Evolutionary conservation across 768 basidiomycete species (phyloP).

Genomic region (Boletus barrowsii): DNA sequence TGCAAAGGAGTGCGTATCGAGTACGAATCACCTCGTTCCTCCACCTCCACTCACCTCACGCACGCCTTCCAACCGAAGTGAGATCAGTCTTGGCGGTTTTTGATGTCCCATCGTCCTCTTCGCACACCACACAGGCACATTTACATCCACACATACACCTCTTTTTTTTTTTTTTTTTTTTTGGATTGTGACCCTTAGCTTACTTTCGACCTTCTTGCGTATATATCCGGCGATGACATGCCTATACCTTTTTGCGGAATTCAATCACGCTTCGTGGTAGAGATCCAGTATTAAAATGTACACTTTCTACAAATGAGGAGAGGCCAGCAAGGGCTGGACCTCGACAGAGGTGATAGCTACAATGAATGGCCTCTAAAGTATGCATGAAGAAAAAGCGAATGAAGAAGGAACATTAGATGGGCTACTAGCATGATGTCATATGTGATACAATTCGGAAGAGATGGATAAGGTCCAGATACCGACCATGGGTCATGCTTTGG

Average conservation of each 20-base stretch:
- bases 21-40: conserved; percentile 30
- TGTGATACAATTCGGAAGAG: too few relatives aligned
- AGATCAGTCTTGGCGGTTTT: conserved; percentile 39
- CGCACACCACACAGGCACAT: too few relatives aligned
- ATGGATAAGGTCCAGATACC: too few relatives aligned
- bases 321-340: too few relatives aligned
- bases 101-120: conserved; percentile 13
- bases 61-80: conserved; percentile 46
- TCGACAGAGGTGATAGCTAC: too few relatives aligned
- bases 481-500: too few relatives aligned
- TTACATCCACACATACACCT: neutral
- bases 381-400: too few relatives aligned
- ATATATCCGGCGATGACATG: conserved; percentile 14
- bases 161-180: neutral
- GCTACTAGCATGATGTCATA: too few relatives aligned
- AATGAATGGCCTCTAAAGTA: too few relatives aligned
- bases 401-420: too few relatives aligned
- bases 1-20: conserved; percentile 27
- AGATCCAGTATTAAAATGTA: neutral
- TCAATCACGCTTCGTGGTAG: neutral
- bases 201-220: conserved; percentile 32
- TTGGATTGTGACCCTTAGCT: conserved; percentile 16
- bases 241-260: neutral
- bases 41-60: conserved; percentile 33
- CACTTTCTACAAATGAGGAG: too few relatives aligned